Base-by-base conservation (phyloP, 2,329 filamentous ascomycete species). In the Cercospora sp. region DNA sequence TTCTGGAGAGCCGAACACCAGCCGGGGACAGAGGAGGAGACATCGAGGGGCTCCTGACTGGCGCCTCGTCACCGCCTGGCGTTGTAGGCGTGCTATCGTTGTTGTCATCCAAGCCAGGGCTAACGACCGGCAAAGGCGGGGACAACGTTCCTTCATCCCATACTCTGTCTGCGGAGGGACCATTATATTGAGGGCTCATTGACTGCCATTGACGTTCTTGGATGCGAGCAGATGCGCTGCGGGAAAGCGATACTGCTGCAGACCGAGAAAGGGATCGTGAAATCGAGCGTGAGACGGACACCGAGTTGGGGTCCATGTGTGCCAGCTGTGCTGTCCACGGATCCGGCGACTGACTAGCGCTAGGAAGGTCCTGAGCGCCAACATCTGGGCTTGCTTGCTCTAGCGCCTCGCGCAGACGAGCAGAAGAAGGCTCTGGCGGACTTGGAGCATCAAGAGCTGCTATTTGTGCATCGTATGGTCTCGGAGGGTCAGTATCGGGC, bases 11-110 rank as follows among this genome's bases (percentile, higher is more conserved):
- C 7, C 57, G 21, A 4, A 66, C 57, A 18, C 64, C 64, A 37
- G 55, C 64, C 8, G 64, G 64, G 6, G 64, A 66, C 32, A 37
- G 30, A 37, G 32, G 28, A 7, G 64, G 64, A 13, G 64, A 66
- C 24, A 57, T 28, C 21, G 62, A 65, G 9, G 62, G 51, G 21
- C 62, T 65, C 49, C 62, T 57, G 13, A 32, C 9, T 32, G 62
- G 62, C 18, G 62, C 53, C 16, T 59, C 28, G 32, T 53, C 57
- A 7, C 40, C 63, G 24, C 64, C 58, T 12, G 64, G 57, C 10
- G 64, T 66, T 2, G 64, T 66, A 5, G 64, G 64, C 12, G 57
- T 61, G 57, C 58, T 61, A 30, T 66, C 57, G 45, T 66, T 66
- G 21, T 66, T 61, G 58, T 66, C 64, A 40, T 66, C 64, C 18